Evolutionary conservation across 768 basidiomycete species (phyloP).

Genomic region (Suillus subalutaceus): DNA sequence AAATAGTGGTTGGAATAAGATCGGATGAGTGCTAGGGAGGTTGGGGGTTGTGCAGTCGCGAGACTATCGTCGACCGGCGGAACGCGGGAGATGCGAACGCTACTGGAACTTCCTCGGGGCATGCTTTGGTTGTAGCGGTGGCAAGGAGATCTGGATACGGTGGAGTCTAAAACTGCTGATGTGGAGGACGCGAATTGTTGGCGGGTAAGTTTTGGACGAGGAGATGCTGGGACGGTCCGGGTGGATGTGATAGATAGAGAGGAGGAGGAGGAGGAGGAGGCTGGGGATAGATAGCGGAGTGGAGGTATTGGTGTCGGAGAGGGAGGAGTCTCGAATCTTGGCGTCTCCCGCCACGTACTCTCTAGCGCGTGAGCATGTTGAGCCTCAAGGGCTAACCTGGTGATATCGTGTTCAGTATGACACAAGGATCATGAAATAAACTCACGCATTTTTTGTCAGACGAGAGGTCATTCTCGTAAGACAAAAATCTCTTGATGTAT

Average conservation of each 20-base stretch:
- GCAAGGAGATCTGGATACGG: constrained; percentile 25
- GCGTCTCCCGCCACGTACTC: constrained; percentile 23
- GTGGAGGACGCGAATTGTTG: constrained; percentile 23
- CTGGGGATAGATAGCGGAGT: constrained; percentile 45
- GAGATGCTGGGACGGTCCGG: constrained; percentile 58
- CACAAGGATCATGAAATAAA: background rate
- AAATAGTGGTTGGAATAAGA: constrained; percentile 53
- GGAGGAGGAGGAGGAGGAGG: constrained; percentile 55
- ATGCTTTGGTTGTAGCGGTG: constrained; percentile 14
- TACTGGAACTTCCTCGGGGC: constrained; percentile 19
- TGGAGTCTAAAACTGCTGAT: constrained; percentile 28
- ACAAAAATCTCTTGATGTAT: constrained; percentile 74
- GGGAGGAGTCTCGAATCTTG: constrained; percentile 18
- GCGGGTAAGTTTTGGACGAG: constrained; percentile 18
- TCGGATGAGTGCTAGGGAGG: constrained; percentile 46
- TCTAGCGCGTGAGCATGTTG: constrained; percentile 40
- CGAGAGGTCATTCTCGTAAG: constrained; percentile 69
- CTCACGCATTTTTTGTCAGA: constrained; percentile 54
- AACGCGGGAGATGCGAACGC: constrained; percentile 16
- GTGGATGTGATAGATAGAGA: constrained; percentile 74
- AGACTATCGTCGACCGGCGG: constrained; percentile 8
- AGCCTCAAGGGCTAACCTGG: constrained; percentile 22
- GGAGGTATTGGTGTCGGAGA: constrained; percentile 26
- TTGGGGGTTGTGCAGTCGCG: constrained; percentile 22
- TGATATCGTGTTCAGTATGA: constrained; percentile 11